Evolutionary conservation across 306 rosid genomes (phyloP).

Genomic region (Lathyrus tuberosus): DNA sequence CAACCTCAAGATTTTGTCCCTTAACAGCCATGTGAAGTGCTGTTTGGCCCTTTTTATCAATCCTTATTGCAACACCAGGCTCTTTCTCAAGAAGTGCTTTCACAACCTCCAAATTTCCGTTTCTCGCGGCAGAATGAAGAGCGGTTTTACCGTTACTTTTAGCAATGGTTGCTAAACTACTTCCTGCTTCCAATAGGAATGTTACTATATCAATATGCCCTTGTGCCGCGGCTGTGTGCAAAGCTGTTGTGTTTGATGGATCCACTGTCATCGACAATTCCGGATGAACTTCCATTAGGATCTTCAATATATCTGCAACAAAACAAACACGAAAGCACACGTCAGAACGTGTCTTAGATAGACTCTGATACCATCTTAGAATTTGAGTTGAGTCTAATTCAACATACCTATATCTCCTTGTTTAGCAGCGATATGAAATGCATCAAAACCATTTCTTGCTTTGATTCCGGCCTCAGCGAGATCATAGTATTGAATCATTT

Average conservation of each 20-base stretch:
- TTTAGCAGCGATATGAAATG: constrained; percentile 94
- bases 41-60: constrained; percentile 93
- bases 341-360: too few species aligned
- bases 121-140: constrained; percentile 91
- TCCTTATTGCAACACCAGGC: constrained; percentile 57
- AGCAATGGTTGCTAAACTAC: constrained; percentile 84
- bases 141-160: constrained; percentile 94
- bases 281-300: constrained; percentile 80
- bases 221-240: constrained; percentile 93
- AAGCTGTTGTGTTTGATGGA: constrained; percentile 88
- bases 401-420: constrained; percentile 82
- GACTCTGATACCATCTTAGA: too few species aligned
- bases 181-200: constrained; percentile 74
- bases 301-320: constrained; percentile 71
- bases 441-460: constrained; percentile 94
- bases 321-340: background rate
- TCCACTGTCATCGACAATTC: constrained; percentile 91
- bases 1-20: constrained; percentile 82
- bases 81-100: constrained; percentile 66
- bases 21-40: constrained; percentile 98
- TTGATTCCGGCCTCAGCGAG: constrained; percentile 77
- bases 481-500: constrained; percentile 74
- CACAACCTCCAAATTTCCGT: constrained; percentile 80
- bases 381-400: too few species aligned
- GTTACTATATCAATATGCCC: constrained; percentile 78